Percentiles rank a stretch among this genome's conserved stretches.
Conservation (phyloP, 768 basidiomycete species). For the Mycena amicta region DNA sequence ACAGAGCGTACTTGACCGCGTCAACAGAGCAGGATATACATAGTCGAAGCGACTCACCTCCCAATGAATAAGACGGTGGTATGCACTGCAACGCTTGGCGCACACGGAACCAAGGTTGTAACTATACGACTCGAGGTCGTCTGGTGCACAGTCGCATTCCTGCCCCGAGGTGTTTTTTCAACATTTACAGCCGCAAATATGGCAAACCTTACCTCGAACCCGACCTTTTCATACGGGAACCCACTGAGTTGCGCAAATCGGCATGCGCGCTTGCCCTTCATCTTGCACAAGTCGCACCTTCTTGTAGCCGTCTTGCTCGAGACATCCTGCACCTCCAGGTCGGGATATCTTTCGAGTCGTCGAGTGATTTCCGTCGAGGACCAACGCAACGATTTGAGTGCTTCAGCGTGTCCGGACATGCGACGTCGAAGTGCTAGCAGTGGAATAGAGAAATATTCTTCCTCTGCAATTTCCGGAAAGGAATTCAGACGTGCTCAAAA, state of each 20-base stretch:
- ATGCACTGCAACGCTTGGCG: constrained; percentile 65
- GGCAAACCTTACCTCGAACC: constrained; percentile 69
- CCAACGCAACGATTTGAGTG: constrained; percentile 86
- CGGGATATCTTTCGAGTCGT: constrained; percentile 66
- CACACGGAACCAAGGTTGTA: constrained; percentile 82
- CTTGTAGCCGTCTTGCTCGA: not conserved
- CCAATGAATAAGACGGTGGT: constrained; percentile 80
- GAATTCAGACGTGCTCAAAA: not conserved
- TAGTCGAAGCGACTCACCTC: constrained; percentile 55
- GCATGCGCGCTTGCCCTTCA: constrained; percentile 46
- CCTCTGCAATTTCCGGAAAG: constrained; percentile 45
- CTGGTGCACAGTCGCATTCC: too few species aligned
- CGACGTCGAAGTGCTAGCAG: constrained; percentile 68
- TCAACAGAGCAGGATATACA: constrained; percentile 14
- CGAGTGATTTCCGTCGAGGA: constrained; percentile 61
- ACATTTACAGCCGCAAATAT: too few species aligned
- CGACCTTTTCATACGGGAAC: constrained; percentile 29
- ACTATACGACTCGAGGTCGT: constrained; percentile 28
- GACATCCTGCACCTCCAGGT: constrained; percentile 56
- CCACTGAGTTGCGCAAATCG: constrained; percentile 47
- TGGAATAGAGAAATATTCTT: constrained; percentile 78
- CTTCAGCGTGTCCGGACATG: constrained; percentile 68
- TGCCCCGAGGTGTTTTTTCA: too few species aligned
- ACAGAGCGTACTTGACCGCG: constrained; percentile 59
- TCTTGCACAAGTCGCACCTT: constrained; percentile 80